Evolutionary conservation across 805 yeast species (phyloP).

Genomic region (Metschnikowia cerradonensis): DNA sequence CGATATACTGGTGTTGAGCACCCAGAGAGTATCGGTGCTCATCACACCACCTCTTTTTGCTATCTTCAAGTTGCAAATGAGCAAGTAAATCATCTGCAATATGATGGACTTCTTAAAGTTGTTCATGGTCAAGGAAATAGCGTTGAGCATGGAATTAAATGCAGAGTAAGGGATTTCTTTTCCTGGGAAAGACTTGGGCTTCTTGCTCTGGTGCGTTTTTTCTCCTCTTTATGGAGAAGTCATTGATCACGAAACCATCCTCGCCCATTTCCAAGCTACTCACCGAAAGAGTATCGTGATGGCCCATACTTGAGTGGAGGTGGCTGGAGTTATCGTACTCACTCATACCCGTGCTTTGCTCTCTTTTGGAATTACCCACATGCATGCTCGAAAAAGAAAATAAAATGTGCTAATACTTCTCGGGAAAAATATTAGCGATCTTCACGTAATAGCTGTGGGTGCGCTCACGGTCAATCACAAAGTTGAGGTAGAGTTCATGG

Average conservation of each 20-base stretch:
- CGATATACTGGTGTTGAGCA: conserved; percentile 22
- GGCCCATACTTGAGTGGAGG: not conserved
- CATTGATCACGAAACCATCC: conserved; percentile 44
- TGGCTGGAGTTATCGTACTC: conserved; percentile 4
- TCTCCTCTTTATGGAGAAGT: conserved; percentile 36
- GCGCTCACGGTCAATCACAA: conserved; percentile 38
- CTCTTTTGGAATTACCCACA: conserved; percentile 19
- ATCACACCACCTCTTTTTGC: conserved; percentile 25
- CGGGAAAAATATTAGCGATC: conserved; percentile 34
- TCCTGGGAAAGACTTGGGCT: conserved; percentile 6
- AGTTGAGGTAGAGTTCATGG: conserved; percentile 40
- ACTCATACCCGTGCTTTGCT: not conserved
- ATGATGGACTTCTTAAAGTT: conserved; percentile 41
- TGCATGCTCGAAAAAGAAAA: conserved; percentile 37
- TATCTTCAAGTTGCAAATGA: conserved; percentile 37
- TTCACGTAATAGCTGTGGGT: conserved; percentile 31
- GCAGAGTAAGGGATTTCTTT: conserved; percentile 34
- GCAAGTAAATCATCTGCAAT: conserved; percentile 39
- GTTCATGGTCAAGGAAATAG: conserved; percentile 40
- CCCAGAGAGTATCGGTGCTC: conserved; percentile 14
- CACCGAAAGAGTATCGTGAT: conserved; percentile 3
- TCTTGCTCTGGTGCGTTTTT: conserved; percentile 16
- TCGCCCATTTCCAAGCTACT: conserved; percentile 39
- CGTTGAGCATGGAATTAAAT: conserved; percentile 40
- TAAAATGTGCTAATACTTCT: conserved; percentile 36